Evolutionary conservation across 768 basidiomycete genomes (phyloP).

Genomic region (Amanita polypyramis): DNA sequence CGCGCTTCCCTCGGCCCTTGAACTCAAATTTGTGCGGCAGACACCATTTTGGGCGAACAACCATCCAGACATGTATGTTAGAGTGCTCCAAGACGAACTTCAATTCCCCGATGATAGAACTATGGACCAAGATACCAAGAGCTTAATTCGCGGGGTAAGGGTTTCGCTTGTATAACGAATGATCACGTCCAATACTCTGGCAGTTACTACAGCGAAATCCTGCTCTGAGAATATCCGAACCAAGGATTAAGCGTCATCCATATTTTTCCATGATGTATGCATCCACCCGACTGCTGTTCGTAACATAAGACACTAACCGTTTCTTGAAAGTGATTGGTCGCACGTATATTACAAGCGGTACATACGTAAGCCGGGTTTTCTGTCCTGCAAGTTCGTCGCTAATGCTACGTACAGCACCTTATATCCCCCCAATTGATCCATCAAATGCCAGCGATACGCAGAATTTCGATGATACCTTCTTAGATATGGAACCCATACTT

Average conservation of each 20-base stretch:
- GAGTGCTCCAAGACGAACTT: conserved; percentile 84
- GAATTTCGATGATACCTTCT: conserved; percentile 96
- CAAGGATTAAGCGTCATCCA: conserved; percentile 86
- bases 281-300: conserved; percentile 4
- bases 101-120: conserved; percentile 82
- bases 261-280: conserved; percentile 93
- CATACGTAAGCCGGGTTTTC: conserved; percentile 55
- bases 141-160: conserved; percentile 87
- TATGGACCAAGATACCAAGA: conserved; percentile 94
- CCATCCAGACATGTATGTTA: conserved; percentile 90
- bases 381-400: conserved; percentile 4
- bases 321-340: conserved; percentile 67
- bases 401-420: conserved; percentile 49
- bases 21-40: conserved; percentile 25
- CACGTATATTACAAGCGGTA: conserved; percentile 93
- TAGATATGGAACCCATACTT: conserved; percentile 90
- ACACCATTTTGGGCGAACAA: conserved; percentile 91
- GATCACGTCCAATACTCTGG: conserved; percentile 4
- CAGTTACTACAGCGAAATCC: conserved; percentile 93
- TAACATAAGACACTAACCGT: conserved; percentile 4
- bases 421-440: conserved; percentile 87
- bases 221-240: conserved; percentile 81
- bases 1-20: conserved; percentile 9
- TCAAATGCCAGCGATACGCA: conserved; percentile 91
- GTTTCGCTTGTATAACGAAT: conserved; percentile 5